A percentile compares a stretch with the other conserved stretches of the same genome.
These are phyloP conservation scores for Podosphaera aphanis DNA, from an alignment of 2,329 filamentous ascomycete species.

Conservation along the genomic window DNA sequence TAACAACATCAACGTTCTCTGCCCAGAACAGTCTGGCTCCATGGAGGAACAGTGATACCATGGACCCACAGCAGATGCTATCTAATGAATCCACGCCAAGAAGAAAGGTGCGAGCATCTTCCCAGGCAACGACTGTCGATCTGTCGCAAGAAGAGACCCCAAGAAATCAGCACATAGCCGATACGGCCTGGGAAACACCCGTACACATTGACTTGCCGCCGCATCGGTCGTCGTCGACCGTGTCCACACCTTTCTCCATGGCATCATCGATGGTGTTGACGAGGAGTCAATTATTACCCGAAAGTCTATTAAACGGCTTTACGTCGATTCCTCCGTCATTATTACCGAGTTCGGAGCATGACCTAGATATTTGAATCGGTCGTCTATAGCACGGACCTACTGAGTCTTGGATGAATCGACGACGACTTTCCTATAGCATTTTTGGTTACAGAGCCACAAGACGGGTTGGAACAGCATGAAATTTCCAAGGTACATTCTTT, in stretches of 20 bases:
- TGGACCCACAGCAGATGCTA: not conserved
- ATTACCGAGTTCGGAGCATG: not conserved
- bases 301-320: conserved; percentile 21
- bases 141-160: conserved; percentile 10
- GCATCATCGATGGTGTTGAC: conserved; percentile 20
- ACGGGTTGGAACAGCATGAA: too few relatives aligned
- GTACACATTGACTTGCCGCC: conserved; percentile 7
- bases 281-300: conserved; percentile 29
- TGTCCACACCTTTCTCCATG: conserved; percentile 10
- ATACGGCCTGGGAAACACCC: conserved; percentile 13
- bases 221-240: conserved; percentile 7
- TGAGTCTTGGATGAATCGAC: not conserved
- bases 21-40: not conserved
- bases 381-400: not conserved
- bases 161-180: conserved; percentile 3
- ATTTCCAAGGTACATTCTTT: too few relatives aligned
- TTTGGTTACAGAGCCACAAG: too few relatives aligned
- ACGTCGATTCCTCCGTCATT: conserved; percentile 8
- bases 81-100: not conserved
- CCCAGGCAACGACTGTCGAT: conserved; percentile 16
- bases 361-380: not conserved
- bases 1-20: conserved; percentile 5
- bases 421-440: not conserved
- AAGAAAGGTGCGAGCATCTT: conserved; percentile 2
- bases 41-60: not conserved